Base-by-base conservation (phyloP, 2,329 filamentous ascomycete genomes). In the Ramularia collo-cygni region DNA sequence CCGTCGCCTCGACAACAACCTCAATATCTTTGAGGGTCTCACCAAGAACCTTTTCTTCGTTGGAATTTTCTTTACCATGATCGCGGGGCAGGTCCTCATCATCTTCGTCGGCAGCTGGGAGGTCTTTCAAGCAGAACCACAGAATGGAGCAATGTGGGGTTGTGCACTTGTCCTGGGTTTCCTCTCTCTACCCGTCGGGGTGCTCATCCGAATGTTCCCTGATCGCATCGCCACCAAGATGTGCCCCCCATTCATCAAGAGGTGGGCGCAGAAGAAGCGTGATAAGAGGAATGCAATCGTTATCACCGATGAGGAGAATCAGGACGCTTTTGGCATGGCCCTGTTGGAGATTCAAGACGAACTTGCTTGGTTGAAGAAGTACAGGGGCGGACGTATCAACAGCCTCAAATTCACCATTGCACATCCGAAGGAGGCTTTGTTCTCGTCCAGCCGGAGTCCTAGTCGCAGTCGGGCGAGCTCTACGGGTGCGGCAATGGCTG, bases 21-120 rank as follows among this genome's bases (percentile, higher is more conserved):
- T 95, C 72, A 96, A 96, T 65, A 88, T 96, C 47, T 90, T 96
- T 46, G 90, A 95, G 60, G 87, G 87, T 39, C 76, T 96, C 43
- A 74, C 74, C 17, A 77, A 77, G 59, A 96, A 96, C 63, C 83
- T 75, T 67, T 94, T 93, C 72, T 96, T 96, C 68, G 76, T 93
- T 27, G 75, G 67, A 28, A 95, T 96, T 64, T 88, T 88, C 66
- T 58, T 73, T 44, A 73, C 94, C 61, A 95, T 96, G 83, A 79
- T 90, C 51, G 89, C 79, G 48, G 87, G 85, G 15, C 90, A 96
- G 61, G 70, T 92, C 17, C 75, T 95, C 64, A 96, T 96, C 60
- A 76, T 95, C 55, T 92, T 85, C 56, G 77, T 95, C 36, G 90
- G 90, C 49, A 85, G 86, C 21, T 56, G 53, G 51, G 66, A 70